Evolutionary conservation across 352 stramenopile genomes (phyloP).

Genomic region (Elongisporangium prolatum): DNA sequence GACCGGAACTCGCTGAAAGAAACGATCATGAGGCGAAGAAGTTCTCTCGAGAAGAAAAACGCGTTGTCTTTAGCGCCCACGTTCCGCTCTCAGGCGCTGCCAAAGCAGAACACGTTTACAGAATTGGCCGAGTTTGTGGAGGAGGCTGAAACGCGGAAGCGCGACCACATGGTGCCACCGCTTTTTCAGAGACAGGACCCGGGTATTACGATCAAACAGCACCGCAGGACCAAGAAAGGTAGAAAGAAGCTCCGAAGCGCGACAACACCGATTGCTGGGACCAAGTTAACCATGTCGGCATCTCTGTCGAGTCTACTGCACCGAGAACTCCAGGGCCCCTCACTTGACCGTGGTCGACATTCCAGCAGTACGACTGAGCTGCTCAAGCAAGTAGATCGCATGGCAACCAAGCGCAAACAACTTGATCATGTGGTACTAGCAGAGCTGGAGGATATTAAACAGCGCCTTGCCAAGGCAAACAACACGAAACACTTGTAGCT

Average conservation of each 20-base stretch:
- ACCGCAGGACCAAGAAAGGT: neutral
- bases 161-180: neutral
- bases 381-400: slow-evolving; percentile 36
- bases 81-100: neutral
- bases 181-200: neutral
- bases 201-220: neutral
- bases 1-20: slow-evolving; percentile 14
- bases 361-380: slow-evolving; percentile 24
- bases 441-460: slow-evolving; percentile 65
- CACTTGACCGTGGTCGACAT: slow-evolving; percentile 6
- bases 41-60: neutral
- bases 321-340: slow-evolving; percentile 21
- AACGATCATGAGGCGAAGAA: slow-evolving; percentile 4
- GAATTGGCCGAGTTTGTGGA: slow-evolving; percentile 24
- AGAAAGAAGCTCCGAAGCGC: slow-evolving; percentile 3
- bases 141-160: slow-evolving; percentile 29
- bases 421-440: slow-evolving; percentile 55
- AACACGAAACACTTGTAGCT: neutral
- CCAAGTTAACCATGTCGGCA: slow-evolving; percentile 6
- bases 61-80: neutral
- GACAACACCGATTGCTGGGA: slow-evolving; percentile 1
- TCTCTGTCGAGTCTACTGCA: slow-evolving; percentile 33
- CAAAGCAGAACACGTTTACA: slow-evolving; percentile 10
- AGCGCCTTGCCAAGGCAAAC: slow-evolving; percentile 32
- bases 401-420: slow-evolving; percentile 62